Conservation (phyloP, 148 eudicot species). For the Tetragonia tetragonoides region DNA sequence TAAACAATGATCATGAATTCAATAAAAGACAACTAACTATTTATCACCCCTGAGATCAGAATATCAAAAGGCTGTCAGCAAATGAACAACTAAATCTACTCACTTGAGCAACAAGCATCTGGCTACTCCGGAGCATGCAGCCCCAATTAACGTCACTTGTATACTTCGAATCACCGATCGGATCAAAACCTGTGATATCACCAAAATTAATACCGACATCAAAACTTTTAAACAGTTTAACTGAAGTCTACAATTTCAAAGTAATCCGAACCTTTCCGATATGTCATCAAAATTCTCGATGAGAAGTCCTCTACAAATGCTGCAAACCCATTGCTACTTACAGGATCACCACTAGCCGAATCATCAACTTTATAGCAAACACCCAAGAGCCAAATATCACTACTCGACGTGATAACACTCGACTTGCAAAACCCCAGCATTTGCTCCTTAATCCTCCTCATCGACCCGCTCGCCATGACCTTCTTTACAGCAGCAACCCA, state of each 20-base stretch:
- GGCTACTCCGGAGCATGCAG: conserved; percentile 97
- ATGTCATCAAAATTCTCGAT: conserved; percentile 83
- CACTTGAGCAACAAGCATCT: conserved; percentile 97
- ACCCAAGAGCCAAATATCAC: conserved; percentile 93
- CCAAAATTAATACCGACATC: not conserved
- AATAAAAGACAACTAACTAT: not conserved
- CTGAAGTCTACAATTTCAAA: not conserved
- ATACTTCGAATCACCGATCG: conserved; percentile 84
- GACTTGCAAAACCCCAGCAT: conserved; percentile 58
- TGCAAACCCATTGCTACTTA: conserved; percentile 55
- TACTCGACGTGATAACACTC: conserved; percentile 44
- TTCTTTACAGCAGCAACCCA: conserved; percentile 76
- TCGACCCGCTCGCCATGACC: conserved; percentile 68
- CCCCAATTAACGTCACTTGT: conserved; percentile 97
- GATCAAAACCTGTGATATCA: conserved; percentile 56
- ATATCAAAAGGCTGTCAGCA: not conserved
- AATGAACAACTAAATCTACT: conserved; percentile 6
- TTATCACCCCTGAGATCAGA: not conserved
- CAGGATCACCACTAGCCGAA: conserved; percentile 47
- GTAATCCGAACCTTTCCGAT: conserved; percentile 67
- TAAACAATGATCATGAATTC: not conserved
- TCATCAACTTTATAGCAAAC: conserved; percentile 74
- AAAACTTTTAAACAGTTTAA: not conserved
- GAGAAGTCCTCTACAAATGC: conserved; percentile 89
- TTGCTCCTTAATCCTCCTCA: conserved; percentile 79